A percentile compares a stretch with the other conserved stretches of the same genome.
Conservation (phyloP, 1,284 basidiomycete species). For the Nidula niveotomentosa region DNA sequence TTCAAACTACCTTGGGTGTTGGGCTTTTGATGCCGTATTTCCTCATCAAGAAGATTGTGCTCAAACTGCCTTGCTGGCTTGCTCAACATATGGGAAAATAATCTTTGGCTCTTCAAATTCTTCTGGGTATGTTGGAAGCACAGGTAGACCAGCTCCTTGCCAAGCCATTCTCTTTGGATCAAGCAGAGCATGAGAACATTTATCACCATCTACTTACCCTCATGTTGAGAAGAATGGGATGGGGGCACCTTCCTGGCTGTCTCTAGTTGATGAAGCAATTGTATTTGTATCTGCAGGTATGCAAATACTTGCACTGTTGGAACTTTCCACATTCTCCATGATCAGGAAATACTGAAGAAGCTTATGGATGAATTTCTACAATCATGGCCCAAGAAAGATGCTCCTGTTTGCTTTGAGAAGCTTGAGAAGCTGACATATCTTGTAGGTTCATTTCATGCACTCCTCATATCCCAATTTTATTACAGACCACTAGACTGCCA, state of each 20-base stretch:
- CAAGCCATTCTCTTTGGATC: constrained; percentile 17
- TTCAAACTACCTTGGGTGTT: constrained; percentile 13
- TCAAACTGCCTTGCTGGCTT: constrained; percentile 13
- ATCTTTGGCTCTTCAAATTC: constrained; percentile 4
- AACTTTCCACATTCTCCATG: constrained; percentile 25
- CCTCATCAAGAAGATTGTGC: constrained; percentile 15
- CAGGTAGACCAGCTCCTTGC: constrained; percentile 20
- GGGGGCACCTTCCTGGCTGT: constrained; percentile 16
- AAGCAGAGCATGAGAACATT: constrained; percentile 18
- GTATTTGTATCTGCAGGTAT: constrained; percentile 32
- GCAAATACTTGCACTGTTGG: constrained; percentile 33
- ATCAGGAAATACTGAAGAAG: constrained; percentile 14
- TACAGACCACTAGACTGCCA: constrained; percentile 16
- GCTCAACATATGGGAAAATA: constrained; percentile 7
- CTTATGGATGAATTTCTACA: constrained; percentile 23
- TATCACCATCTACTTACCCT: constrained; percentile 24
- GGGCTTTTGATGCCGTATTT: constrained; percentile 21
- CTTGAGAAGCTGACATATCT: constrained; percentile 34
- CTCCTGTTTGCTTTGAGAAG: constrained; percentile 13
- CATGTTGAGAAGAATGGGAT: constrained; percentile 3
- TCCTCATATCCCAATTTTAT: background rate
- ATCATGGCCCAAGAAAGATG: constrained; percentile 24
- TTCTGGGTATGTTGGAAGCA: constrained; percentile 9
- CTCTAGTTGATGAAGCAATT: constrained; percentile 28
- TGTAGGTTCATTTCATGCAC: constrained; percentile 15